Percentiles rank a stretch among this genome's conserved stretches.
phyloP scores from a whole-genome alignment of 257 asterid genomes.

The Cordia subcordata region DNA sequence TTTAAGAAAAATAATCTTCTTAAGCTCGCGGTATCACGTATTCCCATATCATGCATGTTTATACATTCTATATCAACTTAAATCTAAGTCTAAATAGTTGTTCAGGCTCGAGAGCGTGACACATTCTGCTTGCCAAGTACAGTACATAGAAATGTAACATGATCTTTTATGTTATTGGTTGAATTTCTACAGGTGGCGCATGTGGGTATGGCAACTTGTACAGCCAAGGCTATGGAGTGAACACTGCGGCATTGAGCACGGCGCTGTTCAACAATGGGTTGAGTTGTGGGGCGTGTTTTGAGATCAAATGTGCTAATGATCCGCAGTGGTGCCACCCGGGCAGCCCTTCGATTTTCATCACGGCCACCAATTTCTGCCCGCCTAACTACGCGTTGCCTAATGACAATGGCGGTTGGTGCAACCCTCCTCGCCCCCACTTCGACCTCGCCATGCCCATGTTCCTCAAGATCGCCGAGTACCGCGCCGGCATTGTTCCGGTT shows the following conservation, averaged over 20 bases:
- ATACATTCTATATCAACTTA: no score
- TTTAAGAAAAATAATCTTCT: no score
- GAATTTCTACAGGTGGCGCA: constrained; percentile 61
- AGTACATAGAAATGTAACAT: no score
- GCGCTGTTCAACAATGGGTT: constrained; percentile 68
- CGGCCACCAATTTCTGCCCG: constrained; percentile 36
- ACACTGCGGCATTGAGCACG: constrained; percentile 74
- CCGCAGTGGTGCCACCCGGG: constrained; percentile 58
- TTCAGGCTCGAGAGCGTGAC: no score
- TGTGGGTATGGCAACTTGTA: constrained; percentile 77
- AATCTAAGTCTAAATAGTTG: no score
- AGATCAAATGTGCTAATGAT: constrained; percentile 50
- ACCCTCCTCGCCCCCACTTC: constrained; percentile 40
- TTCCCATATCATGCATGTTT: no score
- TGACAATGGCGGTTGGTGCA: constrained; percentile 41
- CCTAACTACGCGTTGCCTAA: constrained; percentile 30
- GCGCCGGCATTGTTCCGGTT: constrained; percentile 34
- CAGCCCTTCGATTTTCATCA: constrained; percentile 28
- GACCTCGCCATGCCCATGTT: constrained; percentile 40
- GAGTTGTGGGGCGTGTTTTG: constrained; percentile 77
- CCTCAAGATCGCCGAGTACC: constrained; percentile 30
- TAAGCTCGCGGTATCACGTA: no score
- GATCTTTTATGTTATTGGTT: no score
- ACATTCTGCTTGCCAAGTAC: no score
- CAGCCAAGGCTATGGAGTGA: constrained; percentile 75